Evolutionary conservation across 768 basidiomycete species (phyloP), one percentile per base, ranked within the genome.

Genomic region (Rhodotorula babjevae): DNA sequence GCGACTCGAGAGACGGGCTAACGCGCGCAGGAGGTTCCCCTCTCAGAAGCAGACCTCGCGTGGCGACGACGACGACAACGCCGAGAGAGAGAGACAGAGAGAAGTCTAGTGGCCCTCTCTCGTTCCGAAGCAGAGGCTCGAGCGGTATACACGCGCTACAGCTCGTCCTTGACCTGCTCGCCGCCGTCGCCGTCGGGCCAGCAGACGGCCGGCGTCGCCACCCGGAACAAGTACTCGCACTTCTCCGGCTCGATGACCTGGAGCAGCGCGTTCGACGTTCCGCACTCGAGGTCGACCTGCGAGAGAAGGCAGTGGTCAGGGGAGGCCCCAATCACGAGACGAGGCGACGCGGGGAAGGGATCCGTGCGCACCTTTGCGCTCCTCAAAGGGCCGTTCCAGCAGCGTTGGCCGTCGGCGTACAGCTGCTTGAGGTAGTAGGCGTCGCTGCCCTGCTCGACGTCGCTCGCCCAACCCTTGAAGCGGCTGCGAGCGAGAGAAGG

Each of bases 231-330:
- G 67, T 73, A 75, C 64, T 64, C 73, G 82, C 95, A 98, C 83
- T 97, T 97, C 82, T 98, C 93, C 29, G 94, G 85, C 82, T 99
- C 96, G 58, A 85, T 85, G 10, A 97, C 87, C 2, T 87, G 85
- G 23, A 89, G 81, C 47, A 99, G 81, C 8, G 84, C 85, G 78
- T 97, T 97, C 78, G 93, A 89, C 2, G 85, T 87, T 10, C 93
- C 96, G 76, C 96, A 99, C 4, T 87, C 83, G 65, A 96, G 82
- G 60, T 91, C 82, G 42, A 99, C 85, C 91, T 94, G 69, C 58
- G 29, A 10, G 14, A 7, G 36, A 52, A 21, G 29, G 36, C 23
- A 25, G 18, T 5, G 12, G n/a, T n/a, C n/a, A n/a, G n/a, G n/a
- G n/a, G n/a, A n/a, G n/a, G n/a, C n/a, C n/a, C n/a, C n/a, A n/a